Evolutionary conservation across 352 stramenopile genomes (phyloP), one percentile per base, ranked within the genome.

Genomic region (Phytophthora parvispora): DNA sequence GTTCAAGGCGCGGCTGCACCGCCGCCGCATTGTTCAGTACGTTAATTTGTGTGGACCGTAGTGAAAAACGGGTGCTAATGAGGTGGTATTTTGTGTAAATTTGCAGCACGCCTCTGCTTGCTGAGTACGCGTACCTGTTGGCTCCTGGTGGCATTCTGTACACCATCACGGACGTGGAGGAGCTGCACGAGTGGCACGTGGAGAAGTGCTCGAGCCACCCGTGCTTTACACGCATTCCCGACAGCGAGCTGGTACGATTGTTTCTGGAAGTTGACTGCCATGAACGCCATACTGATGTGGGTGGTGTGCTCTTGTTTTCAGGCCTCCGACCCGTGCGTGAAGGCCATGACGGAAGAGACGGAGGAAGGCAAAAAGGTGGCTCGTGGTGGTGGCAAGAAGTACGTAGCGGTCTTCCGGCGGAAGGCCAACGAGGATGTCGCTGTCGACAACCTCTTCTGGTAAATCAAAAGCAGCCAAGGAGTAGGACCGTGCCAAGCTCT

Each of bases 291-390:
- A 56, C 32, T 15, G 8, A 50, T 43, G n/a, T 36, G 13, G n/a
- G 6, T 27, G 15, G 16, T 7, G 38, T 45, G 38, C 38, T 45
- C 38, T 22, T 22, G 16, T 27, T 27, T 48, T 28, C 24, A 97
- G 71, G 80, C 77, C 29, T 74, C 70, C 16, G 98, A 99, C 80
- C 91, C 94, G 12, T 99, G 95, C 65, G 93, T 99, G 32, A 83
- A 92, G 51, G 93, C 96, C 31, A 99, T 99, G 94, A 98, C 84
- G 27, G 90, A 95, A 47, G 95, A 98, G 68, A 99, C 98, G 0
- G 98, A 99, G 83, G 98, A 99, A 92, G 94, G 97, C 56, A 99
- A 99, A 82, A 99, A 99, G 72, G 98, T 99, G 6, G 92, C 84
- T 65, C 85, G 97, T 53, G 88, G 89, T 52, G 87, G 87, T 25